phyloP scores from a whole-genome alignment of 768 basidiomycete species.

The Pleurotus ostreatus region DNA sequence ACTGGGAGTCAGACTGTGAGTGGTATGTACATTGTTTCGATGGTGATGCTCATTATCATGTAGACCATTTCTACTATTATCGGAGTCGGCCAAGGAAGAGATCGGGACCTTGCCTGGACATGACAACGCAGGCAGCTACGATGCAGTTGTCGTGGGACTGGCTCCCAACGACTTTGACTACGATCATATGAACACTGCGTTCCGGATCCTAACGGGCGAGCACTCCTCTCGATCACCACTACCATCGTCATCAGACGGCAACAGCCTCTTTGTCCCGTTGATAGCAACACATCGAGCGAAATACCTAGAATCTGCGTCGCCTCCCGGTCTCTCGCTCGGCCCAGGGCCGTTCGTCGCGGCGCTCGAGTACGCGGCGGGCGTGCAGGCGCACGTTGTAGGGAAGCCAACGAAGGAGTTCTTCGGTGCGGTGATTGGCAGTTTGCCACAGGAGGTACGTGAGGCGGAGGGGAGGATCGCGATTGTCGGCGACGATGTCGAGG shows the following conservation, averaged over 20 bases:
- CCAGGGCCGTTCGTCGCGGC: slow-evolving; percentile 69
- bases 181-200: slow-evolving; percentile 56
- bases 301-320: slow-evolving; percentile 40
- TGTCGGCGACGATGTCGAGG: slow-evolving; percentile 63
- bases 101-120: slow-evolving; percentile 15
- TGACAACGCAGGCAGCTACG: slow-evolving; percentile 22
- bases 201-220: slow-evolving; percentile 56
- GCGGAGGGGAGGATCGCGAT: slow-evolving; percentile 37
- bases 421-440: slow-evolving; percentile 45
- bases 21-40: background rate
- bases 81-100: slow-evolving; percentile 43
- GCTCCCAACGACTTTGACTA: slow-evolving; percentile 51
- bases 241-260: background rate
- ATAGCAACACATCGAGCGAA: slow-evolving; percentile 60
- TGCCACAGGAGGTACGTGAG: background rate
- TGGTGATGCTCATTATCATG: background rate
- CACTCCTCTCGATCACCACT: background rate
- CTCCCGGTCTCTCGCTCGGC: slow-evolving; percentile 56
- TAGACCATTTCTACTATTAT: slow-evolving; percentile 57
- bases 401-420: slow-evolving; percentile 63
- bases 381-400: slow-evolving; percentile 52
- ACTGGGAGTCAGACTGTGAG: slow-evolving; percentile 37
- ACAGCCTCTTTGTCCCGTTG: slow-evolving; percentile 26
- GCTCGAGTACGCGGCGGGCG: slow-evolving; percentile 50
- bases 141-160: slow-evolving; percentile 64